A percentile compares a stretch with the other conserved stretches of the same genome.
These are phyloP conservation scores for Ascocoryne sarcoides DNA, from an alignment of 2,329 filamentous ascomycete genomes.

Conservation along the genomic window DNA sequence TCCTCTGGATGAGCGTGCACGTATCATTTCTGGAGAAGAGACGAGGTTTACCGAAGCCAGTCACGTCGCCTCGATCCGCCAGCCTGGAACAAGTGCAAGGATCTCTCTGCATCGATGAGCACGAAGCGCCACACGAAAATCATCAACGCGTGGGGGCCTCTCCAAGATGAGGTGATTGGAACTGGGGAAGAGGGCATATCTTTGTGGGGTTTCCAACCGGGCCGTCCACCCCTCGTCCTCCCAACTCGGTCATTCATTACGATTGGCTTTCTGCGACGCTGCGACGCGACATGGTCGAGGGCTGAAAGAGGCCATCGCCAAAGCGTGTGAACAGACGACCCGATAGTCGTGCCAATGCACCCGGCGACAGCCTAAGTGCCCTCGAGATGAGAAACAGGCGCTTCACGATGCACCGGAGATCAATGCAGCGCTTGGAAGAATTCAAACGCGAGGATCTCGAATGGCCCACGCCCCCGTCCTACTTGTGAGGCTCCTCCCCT, in stretches of 20 bases:
- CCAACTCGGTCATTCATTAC: conserved; percentile 1
- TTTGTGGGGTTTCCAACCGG: conserved; percentile 9
- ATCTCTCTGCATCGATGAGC: background rate
- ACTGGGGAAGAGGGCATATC: conserved; percentile 10
- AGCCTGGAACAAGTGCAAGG: conserved; percentile 4
- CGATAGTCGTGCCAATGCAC: background rate
- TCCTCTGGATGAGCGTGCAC: background rate
- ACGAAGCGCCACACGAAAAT: background rate
- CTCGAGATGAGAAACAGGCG: conserved; percentile 4
- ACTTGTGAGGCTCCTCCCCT: background rate
- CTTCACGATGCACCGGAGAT: conserved; percentile 12
- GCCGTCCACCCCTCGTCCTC: conserved; percentile 4
- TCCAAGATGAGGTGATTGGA: conserved; percentile 1
- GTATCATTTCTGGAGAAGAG: conserved; percentile 3
- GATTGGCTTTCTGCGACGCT: background rate
- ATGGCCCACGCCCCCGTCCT: background rate
- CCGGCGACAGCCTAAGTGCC: conserved; percentile 10
- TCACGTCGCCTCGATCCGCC: conserved; percentile 2
- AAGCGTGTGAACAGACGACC: background rate
- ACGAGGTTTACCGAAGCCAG: background rate
- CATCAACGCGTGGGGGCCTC: background rate
- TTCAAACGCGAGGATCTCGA: background rate
- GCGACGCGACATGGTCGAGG: no score
- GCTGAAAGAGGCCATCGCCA: background rate
- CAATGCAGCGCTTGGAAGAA: conserved; percentile 6